A percentile compares a stretch with the other conserved stretches of the same genome.
Conservation (phyloP, 2,329 filamentous ascomycete genomes). For the Clathrospora elynae region DNA sequence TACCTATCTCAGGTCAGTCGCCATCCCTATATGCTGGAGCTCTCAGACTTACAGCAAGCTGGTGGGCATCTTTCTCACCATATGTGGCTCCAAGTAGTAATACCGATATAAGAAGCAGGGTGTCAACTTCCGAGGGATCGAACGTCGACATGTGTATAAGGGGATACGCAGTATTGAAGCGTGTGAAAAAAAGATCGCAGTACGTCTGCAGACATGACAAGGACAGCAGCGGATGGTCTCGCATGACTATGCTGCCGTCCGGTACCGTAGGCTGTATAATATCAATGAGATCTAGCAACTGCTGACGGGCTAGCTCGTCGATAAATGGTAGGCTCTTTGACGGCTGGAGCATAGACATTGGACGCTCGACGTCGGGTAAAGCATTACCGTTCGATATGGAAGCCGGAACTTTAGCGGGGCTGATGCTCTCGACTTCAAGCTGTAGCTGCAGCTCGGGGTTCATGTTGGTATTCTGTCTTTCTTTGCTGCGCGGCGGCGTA, state of each 20-base stretch:
- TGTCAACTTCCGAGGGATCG: slow-evolving; percentile 55
- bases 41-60: slow-evolving; percentile 55
- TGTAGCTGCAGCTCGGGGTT: neutral
- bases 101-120: slow-evolving; percentile 60
- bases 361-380: slow-evolving; percentile 34
- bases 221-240: slow-evolving; percentile 59
- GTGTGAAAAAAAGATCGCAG: slow-evolving; percentile 63
- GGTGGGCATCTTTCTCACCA: slow-evolving; percentile 62
- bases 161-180: slow-evolving; percentile 66
- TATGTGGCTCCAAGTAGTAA: slow-evolving; percentile 67
- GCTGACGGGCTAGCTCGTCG: slow-evolving; percentile 50
- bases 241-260: slow-evolving; percentile 54
- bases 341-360: slow-evolving; percentile 43
- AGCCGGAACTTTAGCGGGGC: no score
- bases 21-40: slow-evolving; percentile 7
- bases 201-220: slow-evolving; percentile 60
- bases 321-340: slow-evolving; percentile 45
- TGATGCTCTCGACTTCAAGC: neutral
- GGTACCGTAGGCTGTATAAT: slow-evolving; percentile 56
- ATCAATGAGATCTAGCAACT: slow-evolving; percentile 59
- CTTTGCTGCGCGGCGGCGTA: slow-evolving; percentile 28
- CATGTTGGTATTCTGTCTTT: slow-evolving; percentile 3
- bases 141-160: slow-evolving; percentile 65
- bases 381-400: neutral
- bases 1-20: slow-evolving; percentile 41